A percentile compares a stretch with the other conserved stretches of the same genome.
Evolutionary conservation across 108 stramenopile genomes (phyloP).

Genomic region (Poteriospumella lacustris): DNA sequence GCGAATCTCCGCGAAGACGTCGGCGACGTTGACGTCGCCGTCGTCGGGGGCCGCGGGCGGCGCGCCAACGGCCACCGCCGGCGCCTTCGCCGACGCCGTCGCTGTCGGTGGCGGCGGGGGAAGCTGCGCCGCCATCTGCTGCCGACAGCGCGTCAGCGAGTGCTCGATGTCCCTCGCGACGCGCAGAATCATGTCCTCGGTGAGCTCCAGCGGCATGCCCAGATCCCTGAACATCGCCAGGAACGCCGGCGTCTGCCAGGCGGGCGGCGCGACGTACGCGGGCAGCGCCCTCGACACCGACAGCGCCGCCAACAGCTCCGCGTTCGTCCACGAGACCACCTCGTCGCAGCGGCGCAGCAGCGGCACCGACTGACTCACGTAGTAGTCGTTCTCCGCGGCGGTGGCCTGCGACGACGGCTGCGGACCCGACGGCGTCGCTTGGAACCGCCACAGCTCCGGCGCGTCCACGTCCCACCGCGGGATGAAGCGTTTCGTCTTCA

Average conservation of each 20-base stretch:
- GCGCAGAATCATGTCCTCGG: not conserved
- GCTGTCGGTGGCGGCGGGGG: too few relatives aligned
- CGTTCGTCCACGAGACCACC: constrained; percentile 17
- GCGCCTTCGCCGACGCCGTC: too few relatives aligned
- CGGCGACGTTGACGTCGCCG: too few relatives aligned
- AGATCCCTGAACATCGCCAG: constrained; percentile 12
- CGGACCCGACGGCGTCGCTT: not conserved
- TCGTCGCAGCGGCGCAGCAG: not conserved
- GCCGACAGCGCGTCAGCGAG: too few relatives aligned
- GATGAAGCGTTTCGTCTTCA: not conserved
- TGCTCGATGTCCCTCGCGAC: not conserved
- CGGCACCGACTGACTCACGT: not conserved
- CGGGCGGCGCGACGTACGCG: constrained; percentile 4
- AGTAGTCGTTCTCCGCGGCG: too few relatives aligned
- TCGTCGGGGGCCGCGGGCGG: too few relatives aligned
- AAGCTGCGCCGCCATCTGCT: too few relatives aligned
- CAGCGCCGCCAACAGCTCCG: not conserved
- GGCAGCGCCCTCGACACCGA: not conserved
- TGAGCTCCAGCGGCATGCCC: constrained; percentile 4
- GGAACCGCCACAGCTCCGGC: not conserved
- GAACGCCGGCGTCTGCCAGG: not conserved
- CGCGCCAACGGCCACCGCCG: too few relatives aligned
- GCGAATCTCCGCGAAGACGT: too few relatives aligned
- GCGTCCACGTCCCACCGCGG: not conserved
- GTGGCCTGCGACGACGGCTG: not conserved